Percentiles rank a stretch among this genome's conserved stretches.
Conservation (phyloP, 306 rosid species). For the Begonia masoniana region DNA sequence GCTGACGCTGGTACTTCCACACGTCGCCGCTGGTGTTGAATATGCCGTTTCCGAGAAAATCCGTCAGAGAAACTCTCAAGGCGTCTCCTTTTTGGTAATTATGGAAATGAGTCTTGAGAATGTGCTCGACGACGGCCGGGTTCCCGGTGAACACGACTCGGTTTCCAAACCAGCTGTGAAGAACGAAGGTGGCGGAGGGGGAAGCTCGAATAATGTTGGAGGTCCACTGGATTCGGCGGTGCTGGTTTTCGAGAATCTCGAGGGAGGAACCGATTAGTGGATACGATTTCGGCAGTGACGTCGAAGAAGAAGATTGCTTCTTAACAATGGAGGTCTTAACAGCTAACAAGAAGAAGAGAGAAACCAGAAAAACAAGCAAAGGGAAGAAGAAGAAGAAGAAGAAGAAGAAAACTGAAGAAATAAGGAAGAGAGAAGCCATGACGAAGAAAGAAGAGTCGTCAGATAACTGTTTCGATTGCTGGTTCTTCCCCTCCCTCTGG, state of each 20-base stretch:
- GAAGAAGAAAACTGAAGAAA: too few relatives aligned
- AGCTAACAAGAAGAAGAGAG: too few relatives aligned
- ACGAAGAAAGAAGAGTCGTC: too few relatives aligned
- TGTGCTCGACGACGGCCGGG: constrained; percentile 42
- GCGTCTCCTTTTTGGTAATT: constrained; percentile 33
- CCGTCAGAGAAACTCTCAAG: constrained; percentile 9
- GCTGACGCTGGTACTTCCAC: constrained; percentile 54
- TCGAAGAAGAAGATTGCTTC: not conserved
- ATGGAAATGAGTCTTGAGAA: constrained; percentile 47
- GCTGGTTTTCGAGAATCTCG: constrained; percentile 19
- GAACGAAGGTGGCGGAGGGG: constrained; percentile 36
- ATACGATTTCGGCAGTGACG: constrained; percentile 32
- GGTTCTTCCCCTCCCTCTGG: too few relatives aligned
- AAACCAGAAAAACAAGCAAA: not conserved
- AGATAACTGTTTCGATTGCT: too few relatives aligned
- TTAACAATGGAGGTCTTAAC: too few relatives aligned
- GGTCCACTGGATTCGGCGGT: constrained; percentile 35
- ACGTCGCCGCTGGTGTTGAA: constrained; percentile 28
- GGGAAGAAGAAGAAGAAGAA: too few relatives aligned
- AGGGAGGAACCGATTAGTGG: constrained; percentile 34
- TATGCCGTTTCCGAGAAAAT: constrained; percentile 58
- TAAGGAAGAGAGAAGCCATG: too few relatives aligned
- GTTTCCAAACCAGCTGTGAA: constrained; percentile 22
- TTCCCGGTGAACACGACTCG: constrained; percentile 38
- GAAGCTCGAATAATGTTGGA: constrained; percentile 31